Percentiles rank a stretch among this genome's conserved stretches.
phyloP scores from a whole-genome alignment of 2,329 filamentous ascomycete species.

The Trichoderma aggressivum region DNA sequence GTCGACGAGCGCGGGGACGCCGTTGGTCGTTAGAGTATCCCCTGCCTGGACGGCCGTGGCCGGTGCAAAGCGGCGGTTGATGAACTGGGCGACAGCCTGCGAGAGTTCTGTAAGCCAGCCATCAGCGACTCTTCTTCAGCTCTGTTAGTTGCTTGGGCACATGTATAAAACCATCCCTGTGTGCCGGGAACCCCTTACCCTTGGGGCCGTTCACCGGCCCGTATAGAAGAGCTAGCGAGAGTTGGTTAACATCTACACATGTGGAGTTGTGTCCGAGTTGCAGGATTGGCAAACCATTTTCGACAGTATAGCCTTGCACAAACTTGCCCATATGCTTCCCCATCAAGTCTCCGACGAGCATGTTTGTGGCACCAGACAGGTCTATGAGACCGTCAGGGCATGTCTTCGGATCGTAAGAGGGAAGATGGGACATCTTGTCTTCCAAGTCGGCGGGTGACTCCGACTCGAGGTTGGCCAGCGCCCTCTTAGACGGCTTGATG shows the following conservation, averaged over 20 bases:
- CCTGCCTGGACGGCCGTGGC: neutral
- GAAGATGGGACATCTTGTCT: neutral
- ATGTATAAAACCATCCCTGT: neutral
- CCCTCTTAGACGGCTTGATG: neutral
- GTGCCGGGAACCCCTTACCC: neutral
- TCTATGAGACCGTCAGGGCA: neutral
- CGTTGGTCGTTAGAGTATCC: neutral
- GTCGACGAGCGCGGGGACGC: neutral
- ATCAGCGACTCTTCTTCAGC: neutral
- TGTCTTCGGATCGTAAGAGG: neutral
- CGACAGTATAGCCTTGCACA: neutral
- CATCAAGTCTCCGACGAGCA: neutral
- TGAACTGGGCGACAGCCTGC: neutral
- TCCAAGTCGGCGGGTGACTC: neutral
- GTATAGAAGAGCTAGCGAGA: neutral
- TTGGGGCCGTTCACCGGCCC: neutral
- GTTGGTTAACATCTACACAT: neutral
- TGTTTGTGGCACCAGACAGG: neutral
- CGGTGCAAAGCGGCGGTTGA: neutral
- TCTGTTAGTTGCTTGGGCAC: neutral
- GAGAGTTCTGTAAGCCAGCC: neutral
- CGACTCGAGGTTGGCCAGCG: neutral
- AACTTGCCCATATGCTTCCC: neutral
- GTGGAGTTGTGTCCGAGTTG: neutral
- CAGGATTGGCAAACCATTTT: neutral